Evolutionary conservation across 495 filamentous ascomycete genomes (phyloP).

Genomic region (Hypoxylon subgilvum): DNA sequence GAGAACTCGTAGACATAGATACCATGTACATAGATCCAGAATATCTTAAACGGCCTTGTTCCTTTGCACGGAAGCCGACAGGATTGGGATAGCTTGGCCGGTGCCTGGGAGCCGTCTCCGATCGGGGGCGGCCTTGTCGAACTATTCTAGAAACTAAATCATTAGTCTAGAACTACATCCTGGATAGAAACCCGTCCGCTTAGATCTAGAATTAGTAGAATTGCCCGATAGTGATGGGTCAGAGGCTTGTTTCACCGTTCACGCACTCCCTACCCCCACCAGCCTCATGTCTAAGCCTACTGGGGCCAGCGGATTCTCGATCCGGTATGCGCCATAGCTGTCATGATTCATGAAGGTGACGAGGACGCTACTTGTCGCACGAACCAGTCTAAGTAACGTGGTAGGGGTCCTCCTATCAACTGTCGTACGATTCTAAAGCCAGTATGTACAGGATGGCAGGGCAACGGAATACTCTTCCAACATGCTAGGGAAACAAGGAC

Average conservation of each 20-base stretch:
- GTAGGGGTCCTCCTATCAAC: constrained; percentile 1
- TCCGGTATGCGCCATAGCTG: constrained; percentile 6
- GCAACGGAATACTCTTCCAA: neutral
- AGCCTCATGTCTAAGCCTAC: constrained; percentile 5
- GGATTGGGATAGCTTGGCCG: constrained; percentile 1
- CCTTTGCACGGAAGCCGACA: too few species aligned
- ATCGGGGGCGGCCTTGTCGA: constrained; percentile 1
- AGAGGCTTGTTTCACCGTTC: constrained; percentile 3
- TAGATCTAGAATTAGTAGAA: constrained; percentile 14
- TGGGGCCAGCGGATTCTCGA: constrained; percentile 12
- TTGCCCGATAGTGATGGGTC: constrained; percentile 11
- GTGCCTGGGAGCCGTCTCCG: constrained; percentile 7
- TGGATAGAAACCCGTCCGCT: constrained; percentile 15
- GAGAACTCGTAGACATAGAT: too few species aligned
- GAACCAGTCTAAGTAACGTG: neutral
- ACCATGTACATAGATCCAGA: too few species aligned
- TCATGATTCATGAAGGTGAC: constrained; percentile 1
- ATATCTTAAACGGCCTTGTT: too few species aligned
- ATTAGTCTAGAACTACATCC: constrained; percentile 13
- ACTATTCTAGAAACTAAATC: constrained; percentile 7
- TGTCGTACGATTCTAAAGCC: constrained; percentile 18
- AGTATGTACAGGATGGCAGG: neutral
- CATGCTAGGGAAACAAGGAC: too few species aligned
- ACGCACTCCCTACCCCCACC: constrained; percentile 1
- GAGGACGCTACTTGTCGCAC: neutral